Percentiles rank a stretch among this genome's conserved stretches.
phyloP scores from a whole-genome alignment of 163 green algal species.

The Scenedesmus sp. region DNA sequence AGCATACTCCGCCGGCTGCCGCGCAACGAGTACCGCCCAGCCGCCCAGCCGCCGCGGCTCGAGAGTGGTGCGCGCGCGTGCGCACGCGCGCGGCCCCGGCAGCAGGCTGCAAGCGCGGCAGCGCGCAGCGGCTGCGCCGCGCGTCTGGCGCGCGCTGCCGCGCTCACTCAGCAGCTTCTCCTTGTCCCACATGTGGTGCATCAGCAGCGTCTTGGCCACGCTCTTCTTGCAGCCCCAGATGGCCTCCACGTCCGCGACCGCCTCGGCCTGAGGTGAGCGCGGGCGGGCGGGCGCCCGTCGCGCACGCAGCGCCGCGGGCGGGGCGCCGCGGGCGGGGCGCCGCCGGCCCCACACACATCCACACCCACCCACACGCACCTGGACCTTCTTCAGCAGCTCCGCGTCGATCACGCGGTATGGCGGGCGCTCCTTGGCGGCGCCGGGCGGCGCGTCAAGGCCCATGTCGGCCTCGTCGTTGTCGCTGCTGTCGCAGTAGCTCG shows the following conservation, averaged over 20 bases:
- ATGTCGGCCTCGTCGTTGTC: constrained; percentile 37
- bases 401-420: constrained; percentile 38
- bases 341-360: too few relatives aligned
- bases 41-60: too few relatives aligned
- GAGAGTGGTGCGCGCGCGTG: too few relatives aligned
- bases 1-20: not conserved
- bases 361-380: constrained; percentile 15
- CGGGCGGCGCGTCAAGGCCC: not conserved
- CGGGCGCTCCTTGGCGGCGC: not conserved
- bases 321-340: too few relatives aligned
- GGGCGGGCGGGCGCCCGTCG: not conserved
- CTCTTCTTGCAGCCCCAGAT: constrained; percentile 66
- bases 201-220: constrained; percentile 74
- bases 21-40: too few relatives aligned
- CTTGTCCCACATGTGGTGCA: constrained; percentile 78
- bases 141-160: not conserved
- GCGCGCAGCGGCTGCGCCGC: too few relatives aligned
- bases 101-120: too few relatives aligned
- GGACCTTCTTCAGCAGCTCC: constrained; percentile 36
- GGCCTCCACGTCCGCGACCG: constrained; percentile 56
- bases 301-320: not conserved
- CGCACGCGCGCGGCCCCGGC: too few relatives aligned
- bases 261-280: constrained; percentile 68
- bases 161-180: constrained; percentile 71
- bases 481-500: constrained; percentile 1